Evolutionary conservation across 2,329 filamentous ascomycete species (phyloP).

Genomic region (Coniella vitis): DNA sequence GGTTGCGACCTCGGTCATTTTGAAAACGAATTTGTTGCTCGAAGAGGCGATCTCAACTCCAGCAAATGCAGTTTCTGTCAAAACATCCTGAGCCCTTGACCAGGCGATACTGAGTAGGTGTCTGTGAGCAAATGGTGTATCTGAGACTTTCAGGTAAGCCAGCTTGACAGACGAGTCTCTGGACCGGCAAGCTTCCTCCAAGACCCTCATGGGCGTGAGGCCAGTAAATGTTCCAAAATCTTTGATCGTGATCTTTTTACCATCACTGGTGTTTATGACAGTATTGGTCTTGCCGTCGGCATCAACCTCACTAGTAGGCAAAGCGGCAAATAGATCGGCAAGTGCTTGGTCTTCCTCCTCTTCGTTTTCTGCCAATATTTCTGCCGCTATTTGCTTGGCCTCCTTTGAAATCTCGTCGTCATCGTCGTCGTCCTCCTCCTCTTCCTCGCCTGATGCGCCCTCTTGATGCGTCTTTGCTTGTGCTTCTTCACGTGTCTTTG

Average conservation of each 20-base stretch:
- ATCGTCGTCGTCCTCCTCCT: constrained; percentile 21
- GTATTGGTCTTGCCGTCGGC: constrained; percentile 49
- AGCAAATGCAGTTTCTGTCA: constrained; percentile 28
- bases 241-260: constrained; percentile 55
- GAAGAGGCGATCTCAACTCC: constrained; percentile 39
- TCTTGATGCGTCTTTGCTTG: constrained; percentile 17
- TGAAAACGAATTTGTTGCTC: constrained; percentile 54
- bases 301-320: constrained; percentile 56
- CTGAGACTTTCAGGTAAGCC: constrained; percentile 62
- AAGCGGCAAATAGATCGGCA: constrained; percentile 50
- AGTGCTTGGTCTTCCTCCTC: constrained; percentile 46
- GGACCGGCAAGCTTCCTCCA: constrained; percentile 84
- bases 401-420: constrained; percentile 47
- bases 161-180: constrained; percentile 66
- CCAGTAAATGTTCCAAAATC: constrained; percentile 84
- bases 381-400: constrained; percentile 51
- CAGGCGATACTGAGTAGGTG: constrained; percentile 70
- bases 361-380: constrained; percentile 49
- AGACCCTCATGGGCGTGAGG: constrained; percentile 63
- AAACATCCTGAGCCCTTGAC: constrained; percentile 63
- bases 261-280: constrained; percentile 45
- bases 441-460: constrained; percentile 21
- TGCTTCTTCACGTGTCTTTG: constrained; percentile 19
- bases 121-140: constrained; percentile 66
- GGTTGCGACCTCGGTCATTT: constrained; percentile 69